Percentiles rank a stretch among this genome's conserved stretches.
phyloP scores from a whole-genome alignment of 441 rosid genomes.

The Syzygium malaccense region DNA sequence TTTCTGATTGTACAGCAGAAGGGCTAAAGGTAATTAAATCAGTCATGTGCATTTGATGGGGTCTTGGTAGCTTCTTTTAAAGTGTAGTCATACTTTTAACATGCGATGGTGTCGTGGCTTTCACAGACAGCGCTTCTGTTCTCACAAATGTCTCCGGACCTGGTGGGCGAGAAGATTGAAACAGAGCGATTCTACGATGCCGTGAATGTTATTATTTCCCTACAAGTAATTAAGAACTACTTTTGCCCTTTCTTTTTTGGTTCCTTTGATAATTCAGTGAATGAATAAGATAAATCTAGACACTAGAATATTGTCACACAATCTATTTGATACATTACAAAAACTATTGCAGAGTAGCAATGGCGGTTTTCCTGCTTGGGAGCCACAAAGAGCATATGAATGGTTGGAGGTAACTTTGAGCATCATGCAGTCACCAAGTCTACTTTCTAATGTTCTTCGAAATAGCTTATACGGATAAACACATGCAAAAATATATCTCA shows the following conservation, averaged over 20 bases:
- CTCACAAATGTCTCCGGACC: slow-evolving; percentile 22
- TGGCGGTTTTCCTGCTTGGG: slow-evolving; percentile 59
- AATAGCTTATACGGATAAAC: background rate
- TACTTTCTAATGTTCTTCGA: background rate
- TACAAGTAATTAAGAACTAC: slow-evolving; percentile 18
- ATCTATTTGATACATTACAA: background rate
- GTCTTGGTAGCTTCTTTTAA: background rate
- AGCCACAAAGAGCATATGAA: slow-evolving; percentile 41
- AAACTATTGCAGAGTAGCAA: slow-evolving; percentile 20
- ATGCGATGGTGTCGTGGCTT: background rate
- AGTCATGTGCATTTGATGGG: background rate
- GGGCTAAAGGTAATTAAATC: slow-evolving; percentile 30
- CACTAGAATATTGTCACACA: background rate
- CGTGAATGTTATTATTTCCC: slow-evolving; percentile 29
- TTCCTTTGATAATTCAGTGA: background rate
- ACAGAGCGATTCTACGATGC: slow-evolving; percentile 22
- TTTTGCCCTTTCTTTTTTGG: background rate
- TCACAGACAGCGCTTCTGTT: slow-evolving; percentile 23
- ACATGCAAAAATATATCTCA: background rate
- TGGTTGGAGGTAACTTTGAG: slow-evolving; percentile 45
- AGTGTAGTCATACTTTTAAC: background rate
- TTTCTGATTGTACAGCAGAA: slow-evolving; percentile 62
- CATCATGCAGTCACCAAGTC: background rate
- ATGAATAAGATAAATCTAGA: background rate
- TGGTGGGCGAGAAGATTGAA: slow-evolving; percentile 28